A percentile compares a stretch with the other conserved stretches of the same genome.
Conservation (phyloP, 2,329 filamentous ascomycete genomes). For the Beauveria bassiana region DNA sequence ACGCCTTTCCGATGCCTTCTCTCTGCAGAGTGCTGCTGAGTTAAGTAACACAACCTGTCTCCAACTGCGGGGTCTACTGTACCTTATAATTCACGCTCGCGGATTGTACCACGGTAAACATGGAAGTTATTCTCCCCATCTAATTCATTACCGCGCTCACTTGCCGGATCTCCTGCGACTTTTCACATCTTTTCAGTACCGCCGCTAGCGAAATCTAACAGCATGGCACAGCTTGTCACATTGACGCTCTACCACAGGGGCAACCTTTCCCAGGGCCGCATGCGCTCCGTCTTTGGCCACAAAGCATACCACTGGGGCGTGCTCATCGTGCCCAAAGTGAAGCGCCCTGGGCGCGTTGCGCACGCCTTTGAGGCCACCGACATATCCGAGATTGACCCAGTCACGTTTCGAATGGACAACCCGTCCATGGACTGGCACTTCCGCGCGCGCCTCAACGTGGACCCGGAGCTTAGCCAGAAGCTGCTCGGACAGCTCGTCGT, state of each 20-base stretch:
- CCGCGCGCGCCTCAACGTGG: neutral
- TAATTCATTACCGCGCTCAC: no score
- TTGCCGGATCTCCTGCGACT: no score
- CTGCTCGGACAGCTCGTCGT: neutral
- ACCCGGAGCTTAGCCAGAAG: neutral
- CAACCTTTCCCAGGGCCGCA: neutral
- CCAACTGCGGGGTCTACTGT: no score
- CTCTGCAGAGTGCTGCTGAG: no score
- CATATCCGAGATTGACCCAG: neutral
- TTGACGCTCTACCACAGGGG: neutral
- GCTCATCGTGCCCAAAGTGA: neutral
- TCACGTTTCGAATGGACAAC: neutral
- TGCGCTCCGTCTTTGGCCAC: neutral
- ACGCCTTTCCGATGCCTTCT: no score
- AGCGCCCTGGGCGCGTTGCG: neutral
- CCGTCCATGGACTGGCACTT: neutral
- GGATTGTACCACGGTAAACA: no score
- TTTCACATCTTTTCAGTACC: no score
- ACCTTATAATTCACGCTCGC: no score
- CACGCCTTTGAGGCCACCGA: neutral
- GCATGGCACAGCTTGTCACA: neutral
- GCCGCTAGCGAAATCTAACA: neutral
- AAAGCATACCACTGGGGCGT: neutral
- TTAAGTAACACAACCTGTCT: no score
- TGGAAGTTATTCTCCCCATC: no score